These are phyloP conservation scores for Colletotrichum australisinense DNA, from an alignment of 2,329 filamentous ascomycete genomes.

Conservation along the genomic window DNA sequence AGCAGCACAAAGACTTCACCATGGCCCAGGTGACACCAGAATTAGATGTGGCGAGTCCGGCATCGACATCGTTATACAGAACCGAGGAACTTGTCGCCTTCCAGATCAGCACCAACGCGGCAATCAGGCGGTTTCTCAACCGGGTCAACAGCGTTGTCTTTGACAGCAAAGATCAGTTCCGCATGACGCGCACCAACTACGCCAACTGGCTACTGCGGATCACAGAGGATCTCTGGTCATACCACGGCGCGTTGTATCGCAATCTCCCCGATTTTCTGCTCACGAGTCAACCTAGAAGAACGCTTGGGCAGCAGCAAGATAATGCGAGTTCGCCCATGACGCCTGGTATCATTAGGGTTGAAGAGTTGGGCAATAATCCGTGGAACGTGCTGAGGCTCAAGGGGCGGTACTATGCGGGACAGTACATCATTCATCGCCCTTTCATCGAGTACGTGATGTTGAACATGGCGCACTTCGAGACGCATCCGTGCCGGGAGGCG, in stretches of 20 bases:
- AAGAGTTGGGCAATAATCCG: conserved; percentile 41
- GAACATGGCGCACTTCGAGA: conserved; percentile 39
- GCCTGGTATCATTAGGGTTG: conserved; percentile 26
- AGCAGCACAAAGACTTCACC: background rate
- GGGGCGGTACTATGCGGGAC: conserved; percentile 44
- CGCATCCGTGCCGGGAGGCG: conserved; percentile 38
- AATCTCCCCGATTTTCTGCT: conserved; percentile 42
- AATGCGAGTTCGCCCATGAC: conserved; percentile 12
- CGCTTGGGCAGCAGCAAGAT: background rate
- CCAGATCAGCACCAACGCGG: conserved; percentile 45
- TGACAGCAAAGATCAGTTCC: conserved; percentile 41
- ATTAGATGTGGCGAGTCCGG: background rate
- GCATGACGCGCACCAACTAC: conserved; percentile 39
- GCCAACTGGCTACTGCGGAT: conserved; percentile 42
- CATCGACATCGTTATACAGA: background rate
- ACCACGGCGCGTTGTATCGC: conserved; percentile 42
- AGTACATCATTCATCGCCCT: conserved; percentile 46
- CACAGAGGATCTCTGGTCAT: conserved; percentile 41
- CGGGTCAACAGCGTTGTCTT: conserved; percentile 45
- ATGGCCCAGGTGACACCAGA: background rate
- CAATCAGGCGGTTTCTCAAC: conserved; percentile 44
- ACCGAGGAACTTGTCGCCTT: conserved; percentile 43
- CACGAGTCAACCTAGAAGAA: conserved; percentile 21
- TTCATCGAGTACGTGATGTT: conserved; percentile 44
- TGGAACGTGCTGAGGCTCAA: conserved; percentile 45